These are phyloP conservation scores for Metschnikowia anglica DNA, from an alignment of 805 yeast genomes.

Conservation along the genomic window DNA sequence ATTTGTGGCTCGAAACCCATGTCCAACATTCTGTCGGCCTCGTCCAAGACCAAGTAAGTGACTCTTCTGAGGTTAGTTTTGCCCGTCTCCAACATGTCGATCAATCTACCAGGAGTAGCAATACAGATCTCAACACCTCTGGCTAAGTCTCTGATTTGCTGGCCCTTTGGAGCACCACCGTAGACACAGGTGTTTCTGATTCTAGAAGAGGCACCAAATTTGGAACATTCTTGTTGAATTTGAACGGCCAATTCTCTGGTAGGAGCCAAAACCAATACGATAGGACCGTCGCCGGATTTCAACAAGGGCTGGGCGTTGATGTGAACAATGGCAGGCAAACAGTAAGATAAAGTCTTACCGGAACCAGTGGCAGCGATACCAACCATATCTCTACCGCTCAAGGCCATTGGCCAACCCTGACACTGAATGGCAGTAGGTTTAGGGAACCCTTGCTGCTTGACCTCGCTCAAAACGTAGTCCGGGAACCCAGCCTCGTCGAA, in stretches of 20 bases:
- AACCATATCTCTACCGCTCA: slow-evolving; percentile 97
- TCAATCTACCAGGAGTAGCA: slow-evolving; percentile 98
- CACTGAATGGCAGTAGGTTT: slow-evolving; percentile 96
- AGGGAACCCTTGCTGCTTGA: slow-evolving; percentile 88
- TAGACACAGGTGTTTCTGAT: slow-evolving; percentile 96
- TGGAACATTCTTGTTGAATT: slow-evolving; percentile 93
- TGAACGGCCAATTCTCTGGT: slow-evolving; percentile 99
- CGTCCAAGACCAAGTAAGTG: slow-evolving; percentile 94
- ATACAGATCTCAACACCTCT: slow-evolving; percentile 95
- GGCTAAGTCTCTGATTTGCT: slow-evolving; percentile 91
- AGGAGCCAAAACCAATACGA: slow-evolving; percentile 93
- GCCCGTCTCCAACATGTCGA: slow-evolving; percentile 94
- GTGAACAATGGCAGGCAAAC: slow-evolving; percentile 95
- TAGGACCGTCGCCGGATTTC: slow-evolving; percentile 94
- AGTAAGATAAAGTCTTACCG: slow-evolving; percentile 96
- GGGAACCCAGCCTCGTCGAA: slow-evolving; percentile 99
- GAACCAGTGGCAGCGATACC: slow-evolving; percentile 99
- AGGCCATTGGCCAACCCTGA: slow-evolving; percentile 99
- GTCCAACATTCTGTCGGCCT: slow-evolving; percentile 99
- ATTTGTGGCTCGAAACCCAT: slow-evolving; percentile 99
- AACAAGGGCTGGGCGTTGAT: slow-evolving; percentile 96
- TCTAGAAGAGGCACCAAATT: slow-evolving; percentile 88
- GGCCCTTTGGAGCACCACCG: slow-evolving; percentile 99
- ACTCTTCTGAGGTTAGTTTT: slow-evolving; percentile 95
- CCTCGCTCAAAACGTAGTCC: slow-evolving; percentile 84